Evolutionary conservation across 495 filamentous ascomycete species (phyloP).

Genomic region (Xylaria scruposa): DNA sequence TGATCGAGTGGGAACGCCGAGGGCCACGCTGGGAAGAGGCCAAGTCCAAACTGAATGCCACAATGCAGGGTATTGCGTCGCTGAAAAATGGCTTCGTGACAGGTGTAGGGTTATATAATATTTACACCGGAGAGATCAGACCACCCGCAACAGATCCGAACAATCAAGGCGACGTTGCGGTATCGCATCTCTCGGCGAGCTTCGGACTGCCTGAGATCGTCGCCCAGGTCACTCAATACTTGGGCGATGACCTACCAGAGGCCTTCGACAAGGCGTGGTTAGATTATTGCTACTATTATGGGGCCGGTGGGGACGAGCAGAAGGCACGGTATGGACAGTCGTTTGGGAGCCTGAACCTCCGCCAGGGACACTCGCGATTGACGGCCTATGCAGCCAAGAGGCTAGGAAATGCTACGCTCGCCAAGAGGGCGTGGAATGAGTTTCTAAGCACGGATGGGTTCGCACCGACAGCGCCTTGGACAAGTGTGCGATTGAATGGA

Average conservation of each 20-base stretch:
- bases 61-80: conserved; percentile 49
- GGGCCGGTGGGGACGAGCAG: conserved; percentile 47
- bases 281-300: conserved; percentile 55
- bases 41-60: conserved; percentile 44
- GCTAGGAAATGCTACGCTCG: conserved; percentile 42
- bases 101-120: conserved; percentile 51
- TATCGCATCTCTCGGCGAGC: conserved; percentile 53
- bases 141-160: conserved; percentile 51
- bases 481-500: conserved; percentile 39
- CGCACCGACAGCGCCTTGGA: conserved; percentile 42
- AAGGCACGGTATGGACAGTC: conserved; percentile 47
- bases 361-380: conserved; percentile 55
- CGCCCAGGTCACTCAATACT: conserved; percentile 47
- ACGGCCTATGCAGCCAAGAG: conserved; percentile 50
- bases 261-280: conserved; percentile 51
- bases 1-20: conserved; percentile 56
- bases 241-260: conserved; percentile 36
- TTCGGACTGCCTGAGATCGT: conserved; percentile 56
- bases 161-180: conserved; percentile 47
- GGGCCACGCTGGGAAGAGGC: conserved; percentile 52
- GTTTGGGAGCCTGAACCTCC: conserved; percentile 47
- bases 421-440: conserved; percentile 50
- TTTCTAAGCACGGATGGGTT: conserved; percentile 50
- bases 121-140: conserved; percentile 44
- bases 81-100: conserved; percentile 58